Percentiles rank a stretch among this genome's conserved stretches.
These are phyloP conservation scores for Ajuga reptans DNA, from an alignment of 305 asterid genomes.

Conservation along the genomic window DNA sequence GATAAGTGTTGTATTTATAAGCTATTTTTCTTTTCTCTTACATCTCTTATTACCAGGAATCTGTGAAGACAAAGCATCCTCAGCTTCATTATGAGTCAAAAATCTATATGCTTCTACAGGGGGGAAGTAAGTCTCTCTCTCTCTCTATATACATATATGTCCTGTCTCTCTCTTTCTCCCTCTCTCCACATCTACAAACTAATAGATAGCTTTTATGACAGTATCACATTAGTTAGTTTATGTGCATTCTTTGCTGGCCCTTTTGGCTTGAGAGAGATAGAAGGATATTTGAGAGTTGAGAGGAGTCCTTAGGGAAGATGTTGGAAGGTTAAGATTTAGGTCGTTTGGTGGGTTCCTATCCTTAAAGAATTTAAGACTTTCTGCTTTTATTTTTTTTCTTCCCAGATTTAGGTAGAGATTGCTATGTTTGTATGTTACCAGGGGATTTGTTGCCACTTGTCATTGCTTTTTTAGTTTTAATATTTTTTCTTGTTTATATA, in stretches of 20 bases:
- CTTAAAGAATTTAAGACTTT: too few relatives aligned
- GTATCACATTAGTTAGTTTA: not conserved
- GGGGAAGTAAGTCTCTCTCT: conserved; percentile 66
- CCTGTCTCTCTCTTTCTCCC: not conserved
- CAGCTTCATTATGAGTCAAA: conserved; percentile 92
- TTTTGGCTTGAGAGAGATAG: too few relatives aligned
- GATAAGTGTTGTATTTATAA: not conserved
- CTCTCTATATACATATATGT: not conserved
- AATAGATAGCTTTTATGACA: not conserved
- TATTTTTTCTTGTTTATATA: too few relatives aligned
- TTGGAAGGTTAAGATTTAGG: too few relatives aligned
- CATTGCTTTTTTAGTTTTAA: too few relatives aligned
- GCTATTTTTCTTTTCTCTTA: conserved; percentile 14
- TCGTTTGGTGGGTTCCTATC: too few relatives aligned
- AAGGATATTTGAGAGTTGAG: too few relatives aligned
- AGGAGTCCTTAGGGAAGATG: too few relatives aligned
- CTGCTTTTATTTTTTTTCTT: too few relatives aligned
- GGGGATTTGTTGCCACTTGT: too few relatives aligned
- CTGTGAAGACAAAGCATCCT: conserved; percentile 79
- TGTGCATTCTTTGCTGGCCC: not conserved
- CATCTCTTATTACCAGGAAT: conserved; percentile 46
- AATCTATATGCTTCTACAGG: conserved; percentile 85
- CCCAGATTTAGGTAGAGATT: too few relatives aligned
- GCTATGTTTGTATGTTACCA: too few relatives aligned
- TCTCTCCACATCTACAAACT: not conserved